Evolutionary conservation across 2,329 filamentous ascomycete species (phyloP).

Genomic region (Arthroderma sp.): DNA sequence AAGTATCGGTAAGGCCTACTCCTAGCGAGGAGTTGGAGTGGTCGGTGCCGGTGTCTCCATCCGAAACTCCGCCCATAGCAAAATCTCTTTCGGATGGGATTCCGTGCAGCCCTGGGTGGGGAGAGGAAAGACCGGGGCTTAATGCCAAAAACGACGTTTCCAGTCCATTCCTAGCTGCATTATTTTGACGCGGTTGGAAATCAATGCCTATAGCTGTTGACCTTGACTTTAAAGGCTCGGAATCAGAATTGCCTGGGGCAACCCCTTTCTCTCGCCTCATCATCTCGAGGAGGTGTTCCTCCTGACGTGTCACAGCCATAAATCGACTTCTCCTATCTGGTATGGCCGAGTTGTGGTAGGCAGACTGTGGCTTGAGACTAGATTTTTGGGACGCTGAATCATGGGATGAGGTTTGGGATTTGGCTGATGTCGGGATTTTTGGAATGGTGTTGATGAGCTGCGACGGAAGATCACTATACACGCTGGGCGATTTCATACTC

Average conservation of each 20-base stretch:
- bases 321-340: conserved; percentile 31
- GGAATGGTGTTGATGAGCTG: no score
- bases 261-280: conserved; percentile 37
- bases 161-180: conserved; percentile 17
- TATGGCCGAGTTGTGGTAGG: conserved; percentile 9
- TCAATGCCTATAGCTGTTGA: neutral
- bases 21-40: conserved; percentile 21
- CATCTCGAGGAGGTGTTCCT: conserved; percentile 39
- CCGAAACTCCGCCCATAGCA: conserved; percentile 7
- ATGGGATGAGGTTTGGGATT: conserved; percentile 13
- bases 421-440: no score
- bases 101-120: conserved; percentile 15
- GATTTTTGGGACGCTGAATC: conserved; percentile 5
- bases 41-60: conserved; percentile 20
- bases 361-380: conserved; percentile 12
- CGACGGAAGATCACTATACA: no score
- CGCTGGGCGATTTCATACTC: neutral
- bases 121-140: conserved; percentile 21
- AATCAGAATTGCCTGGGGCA: conserved; percentile 26
- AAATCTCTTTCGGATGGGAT: conserved; percentile 9
- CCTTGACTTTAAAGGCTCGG: conserved; percentile 6
- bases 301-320: conserved; percentile 41
- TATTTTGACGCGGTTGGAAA: conserved; percentile 18
- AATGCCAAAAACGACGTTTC: conserved; percentile 29
- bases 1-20: conserved; percentile 25